Evolutionary conservation across 495 filamentous ascomycete species (phyloP), one percentile per base, ranked within the genome.

Genomic region (Neurospora africana): DNA sequence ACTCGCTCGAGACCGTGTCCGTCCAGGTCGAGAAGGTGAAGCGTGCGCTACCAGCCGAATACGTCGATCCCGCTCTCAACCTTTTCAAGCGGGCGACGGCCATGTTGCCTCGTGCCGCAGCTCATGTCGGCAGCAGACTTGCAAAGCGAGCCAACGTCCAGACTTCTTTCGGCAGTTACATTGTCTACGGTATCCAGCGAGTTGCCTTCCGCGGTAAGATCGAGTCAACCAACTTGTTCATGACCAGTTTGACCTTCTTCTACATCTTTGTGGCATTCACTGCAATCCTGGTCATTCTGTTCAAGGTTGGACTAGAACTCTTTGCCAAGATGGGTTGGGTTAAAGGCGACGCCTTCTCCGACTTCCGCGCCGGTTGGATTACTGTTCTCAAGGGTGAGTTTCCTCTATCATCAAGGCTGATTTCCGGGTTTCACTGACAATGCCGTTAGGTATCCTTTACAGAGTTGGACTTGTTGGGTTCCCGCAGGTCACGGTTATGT

Each of bases 221-320:
- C 68, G 95, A 99, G 81, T 84, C 87, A 2, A 97, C 95, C 53
- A 99, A 99, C 80, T 88, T 98, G 71, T 99, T 99, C 82, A 80
- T 98, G 80, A 98, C 95, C 11, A 93, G 94, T 72, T 83, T 98
- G 44, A 88, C 89, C 69, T 97, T 98, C 85, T 98, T 97, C 79
- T 88, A 92, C 70, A 83, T 96, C 72, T 94, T 98, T 78, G 87
- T 95, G 69, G 80, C 91, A 39, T 74, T 84, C 69, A 91, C 93
- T 17, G 87, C 91, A 69, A 78, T 94, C 47, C 87, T 87, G 47
- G 93, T 98, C 17, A 83, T 89, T 15, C 76, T 88, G 9, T 97
- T 97, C 86, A 98, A 97, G 81, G 88, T 84, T 23, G 81, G 89
- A 73, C 92, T 89, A 82, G 94, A 98, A 79, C 72, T 91, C 43